Evolutionary conservation across 108 stramenopile species (phyloP), one percentile per base, ranked within the genome.

Genomic region (Cyclotella atomus): DNA sequence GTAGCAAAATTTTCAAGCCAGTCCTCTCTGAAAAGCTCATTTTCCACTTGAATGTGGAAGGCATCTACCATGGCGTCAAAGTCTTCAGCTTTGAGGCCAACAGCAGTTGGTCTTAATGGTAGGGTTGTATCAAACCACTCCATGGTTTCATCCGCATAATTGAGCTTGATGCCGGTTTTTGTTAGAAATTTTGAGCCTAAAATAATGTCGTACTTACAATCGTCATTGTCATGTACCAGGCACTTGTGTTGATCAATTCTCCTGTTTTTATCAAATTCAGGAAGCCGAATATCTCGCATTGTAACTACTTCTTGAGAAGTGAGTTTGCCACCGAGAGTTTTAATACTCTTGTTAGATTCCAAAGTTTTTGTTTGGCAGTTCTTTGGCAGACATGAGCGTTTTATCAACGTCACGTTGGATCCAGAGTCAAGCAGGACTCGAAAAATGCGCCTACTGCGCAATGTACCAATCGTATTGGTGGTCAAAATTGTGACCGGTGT

Each of bases 191-290:
- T 60, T 9, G 59, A 43, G 27, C 55, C 68, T 28, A 70, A 46
- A 29, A 70, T 70, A 8, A 70, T 45, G 27, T 59, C 56, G 33
- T 59, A 70, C 17, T 59, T 70, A 49, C 24, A 25, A 44, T 25
- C 15, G 2, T 70, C 38, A 46, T 45, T 59, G 41, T 70, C 69
- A 70, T 59, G 29, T 9, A 59, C 50, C 19, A 70, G 41, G 1
- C 33, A 53, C 8, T 28, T 38, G 28, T 59, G 69, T 29, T 70
- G 55, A 0, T 36, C 25, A 23, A 45, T 52, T 15, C 43, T 21
- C 15, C 55, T 70, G 43, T 70, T 70, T 59, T 70, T 70, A 59
- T 70, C 69, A 59, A 70, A 45, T 19, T 70, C 56, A 27, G 69
- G 69, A 25, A 70, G 35, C 25, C 69, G 36, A n/a, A 59, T 3